Base-by-base conservation (phyloP, 2,329 filamentous ascomycete genomes). In the Pyrenophora teres region DNA sequence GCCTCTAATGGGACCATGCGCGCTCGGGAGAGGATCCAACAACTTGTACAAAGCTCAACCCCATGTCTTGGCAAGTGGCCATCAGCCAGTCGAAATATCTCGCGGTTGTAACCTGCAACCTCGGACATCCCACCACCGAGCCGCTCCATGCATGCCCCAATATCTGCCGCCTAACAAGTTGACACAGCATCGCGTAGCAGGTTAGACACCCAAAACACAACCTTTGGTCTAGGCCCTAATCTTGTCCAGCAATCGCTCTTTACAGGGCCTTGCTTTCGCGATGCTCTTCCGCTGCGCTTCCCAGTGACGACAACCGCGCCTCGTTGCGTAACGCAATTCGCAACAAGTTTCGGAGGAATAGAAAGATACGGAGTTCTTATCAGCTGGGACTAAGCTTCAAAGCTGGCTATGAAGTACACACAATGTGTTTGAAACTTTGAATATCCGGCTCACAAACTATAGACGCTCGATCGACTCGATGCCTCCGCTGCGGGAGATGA, bases 211-310 rank as follows among this genome's bases (percentile, higher is more conserved):
- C 15, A 27, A 25, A 18, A 13, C n/a, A 35, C 5, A 9, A 41
- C 50, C 60, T 3, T 30, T 21, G 15, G 9, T 18, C 4, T 30
- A 8, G 7, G 10, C 21, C n/a, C 49, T 52, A 32, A 55, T 53
- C 19, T 15, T 30, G 9, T 33, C 3, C 48, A 87, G 86, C 84
- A 67, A 80, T 89, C 57, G 87, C 88, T 43, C 83, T 93, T 41
- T 92, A 87, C 75, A 82, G 87, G 56, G 85, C 87, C 31, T 82
- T 93, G 48, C 75, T 91, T 45, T 79, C 79, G 56, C 81, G 84
- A 73, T 84, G 80, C 52, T 71, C 76, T 25, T 76, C 72, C 35
- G 74, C 88, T 30, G 74, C 80, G 1, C 73, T 89, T 1, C 80
- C 83, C 1, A 63, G 77, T 65, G 76, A 83, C 40, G 64, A 81